Base-by-base conservation (phyloP, 345 rosid genomes). In the Kandelia obovata region DNA sequence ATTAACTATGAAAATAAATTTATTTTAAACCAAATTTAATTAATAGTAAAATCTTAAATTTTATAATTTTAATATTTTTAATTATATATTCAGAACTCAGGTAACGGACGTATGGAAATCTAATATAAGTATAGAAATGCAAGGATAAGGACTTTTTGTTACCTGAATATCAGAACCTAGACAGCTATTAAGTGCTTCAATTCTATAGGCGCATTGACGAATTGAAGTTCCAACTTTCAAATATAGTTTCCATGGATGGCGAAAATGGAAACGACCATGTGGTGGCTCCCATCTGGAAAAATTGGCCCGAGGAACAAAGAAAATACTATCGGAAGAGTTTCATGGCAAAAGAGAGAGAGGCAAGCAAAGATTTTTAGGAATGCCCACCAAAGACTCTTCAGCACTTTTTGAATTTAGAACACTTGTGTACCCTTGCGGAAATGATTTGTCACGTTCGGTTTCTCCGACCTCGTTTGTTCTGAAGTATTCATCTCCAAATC, bases 271-370 rank as follows among this genome's bases (percentile, higher is more conserved):
- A 30, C 73, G 68, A 15, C 98, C 98, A 32, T 88, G 98, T 35
- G 83, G 70, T 23, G 98, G 98, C 62, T 92, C 96, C 98, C 98
- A 92, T 73, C 84, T 81, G 0, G 95, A 96, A 68, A 82, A 90
- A 71, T 88, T 87, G 16, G 92, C 95, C 98, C 88, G 75, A 39
- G 28, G 30, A 15, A 59, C 15, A 43, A 8, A 16, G 59, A 23
- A 55, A 9, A 26, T 9, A 55, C 15, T 23, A 55, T 23, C 30
- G 0, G 30, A 55, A 13, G 59, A 55, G 28, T 55, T 55, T 55
- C 59, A 1, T 5, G 26, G 1, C 30, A 15, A 49, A 8, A 26
- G 28, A 7, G 13, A 15, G 2, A 11, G 17, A 13, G 17, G 49
- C 17, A 43, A 13, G 21, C 25, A 23, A 23, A 26, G 59, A 8